Evolutionary conservation across 805 yeast genomes (phyloP).

Genomic region (Monosporozyma servazzii): DNA sequence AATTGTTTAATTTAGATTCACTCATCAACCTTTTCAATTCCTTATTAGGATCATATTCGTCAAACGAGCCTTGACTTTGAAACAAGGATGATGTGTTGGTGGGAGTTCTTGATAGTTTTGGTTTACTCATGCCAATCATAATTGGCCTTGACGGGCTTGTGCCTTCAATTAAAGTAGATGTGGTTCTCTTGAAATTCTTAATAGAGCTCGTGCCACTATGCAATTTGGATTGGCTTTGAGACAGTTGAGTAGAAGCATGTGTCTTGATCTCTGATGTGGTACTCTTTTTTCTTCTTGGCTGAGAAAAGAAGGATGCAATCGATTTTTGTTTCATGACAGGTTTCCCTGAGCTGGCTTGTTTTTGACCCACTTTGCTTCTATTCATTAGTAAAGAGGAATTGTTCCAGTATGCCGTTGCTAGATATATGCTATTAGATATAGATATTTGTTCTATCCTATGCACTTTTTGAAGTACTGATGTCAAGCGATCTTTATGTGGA

Average conservation of each 20-base stretch:
- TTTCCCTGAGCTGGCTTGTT: background rate
- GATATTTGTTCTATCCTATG: background rate
- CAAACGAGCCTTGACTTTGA: slow-evolving; percentile 27
- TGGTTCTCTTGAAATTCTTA: background rate
- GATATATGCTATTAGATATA: background rate
- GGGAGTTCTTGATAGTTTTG: slow-evolving; percentile 1
- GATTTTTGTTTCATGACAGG: slow-evolving; percentile 6
- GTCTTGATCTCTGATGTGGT: background rate
- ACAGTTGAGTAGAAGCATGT: background rate
- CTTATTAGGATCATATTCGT: slow-evolving; percentile 23
- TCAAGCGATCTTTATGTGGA: background rate
- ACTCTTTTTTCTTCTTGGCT: background rate
- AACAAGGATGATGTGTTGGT: slow-evolving; percentile 5
- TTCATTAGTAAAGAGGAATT: background rate
- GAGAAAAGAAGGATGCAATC: slow-evolving; percentile 9
- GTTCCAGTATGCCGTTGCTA: background rate
- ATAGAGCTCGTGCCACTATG: background rate
- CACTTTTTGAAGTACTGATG: background rate
- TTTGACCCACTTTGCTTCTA: background rate
- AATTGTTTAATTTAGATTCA: slow-evolving; percentile 19
- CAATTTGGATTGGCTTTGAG: background rate
- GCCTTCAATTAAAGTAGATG: background rate
- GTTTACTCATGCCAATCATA: background rate
- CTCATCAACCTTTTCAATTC: slow-evolving; percentile 16
- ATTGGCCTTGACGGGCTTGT: background rate